phyloP scores from a whole-genome alignment of 2,329 filamentous ascomycete species.

The Penicillium sp. region DNA sequence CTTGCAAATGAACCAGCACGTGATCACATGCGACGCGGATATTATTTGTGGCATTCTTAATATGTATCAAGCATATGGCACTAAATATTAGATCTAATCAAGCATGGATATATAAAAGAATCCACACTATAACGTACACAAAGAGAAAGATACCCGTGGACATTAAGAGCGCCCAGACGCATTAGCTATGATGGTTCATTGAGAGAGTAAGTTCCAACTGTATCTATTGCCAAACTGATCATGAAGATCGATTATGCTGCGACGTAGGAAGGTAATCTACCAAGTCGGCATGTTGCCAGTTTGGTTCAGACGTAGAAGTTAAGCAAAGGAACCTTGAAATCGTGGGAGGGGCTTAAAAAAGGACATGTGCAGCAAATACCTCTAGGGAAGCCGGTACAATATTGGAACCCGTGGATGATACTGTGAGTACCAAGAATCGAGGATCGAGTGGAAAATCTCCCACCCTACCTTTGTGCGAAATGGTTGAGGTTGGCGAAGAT shows the following conservation, averaged over 20 bases:
- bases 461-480: no score
- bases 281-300: no score
- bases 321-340: not conserved
- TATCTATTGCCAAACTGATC: not conserved
- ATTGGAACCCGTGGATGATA: no score
- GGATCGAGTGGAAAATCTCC: not conserved
- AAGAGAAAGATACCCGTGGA: not conserved
- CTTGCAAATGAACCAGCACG: no score
- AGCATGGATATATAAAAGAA: not conserved
- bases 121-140: not conserved
- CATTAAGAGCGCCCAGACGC: not conserved
- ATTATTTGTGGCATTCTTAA: no score
- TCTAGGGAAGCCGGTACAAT: no score
- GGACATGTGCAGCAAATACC: not conserved
- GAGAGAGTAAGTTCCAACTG: not conserved
- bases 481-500: not conserved
- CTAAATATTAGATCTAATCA: not conserved
- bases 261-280: not conserved
- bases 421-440: not conserved
- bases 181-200: not conserved
- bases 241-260: not conserved
- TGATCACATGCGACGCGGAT: not conserved
- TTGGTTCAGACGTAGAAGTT: not conserved
- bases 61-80: not conserved
- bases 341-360: not conserved